Evolutionary conservation across 2,329 filamentous ascomycete species (phyloP), one percentile per base, ranked within the genome.

Genomic region (Diaporthe capsici): DNA sequence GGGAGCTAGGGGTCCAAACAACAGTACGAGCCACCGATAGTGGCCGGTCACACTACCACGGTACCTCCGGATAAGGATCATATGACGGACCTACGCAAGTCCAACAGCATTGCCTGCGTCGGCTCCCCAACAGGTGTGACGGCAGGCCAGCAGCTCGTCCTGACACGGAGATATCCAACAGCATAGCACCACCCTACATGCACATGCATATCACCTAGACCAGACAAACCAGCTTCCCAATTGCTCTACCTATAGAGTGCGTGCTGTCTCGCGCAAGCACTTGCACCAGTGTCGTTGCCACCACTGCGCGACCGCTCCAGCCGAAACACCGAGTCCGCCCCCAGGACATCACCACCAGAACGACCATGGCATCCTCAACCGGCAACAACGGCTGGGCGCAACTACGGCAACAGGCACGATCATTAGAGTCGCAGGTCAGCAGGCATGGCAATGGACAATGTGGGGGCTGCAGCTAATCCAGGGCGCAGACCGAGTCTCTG

Each of bases 321-420:
- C 31, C 58, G 31, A 73, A 63, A 42, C 49, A 42, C 47, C 25
- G 31, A 58, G 28, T 58, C 75, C 47, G 31, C 13, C 47, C 47
- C 44, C 34, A 17, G 51, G 28, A 65, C 22, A 37, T 34, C 58
- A 47, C n/a, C 55, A 42, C 47, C 17, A 73, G 55, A 60, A 82
- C 70, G 63, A 82, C 70, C 78, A 92, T 92, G 90, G 86, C 89
- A 78, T 82, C 88, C 79, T 84, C 87, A 75, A 85, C 87, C 61
- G 87, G 90, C 78, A 91, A 86, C 78, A 88, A 90, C 78, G 93
- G 95, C 86, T 99, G 97, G 97, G 93, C 95, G 82, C 95, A 98
- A 87, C 90, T 98, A 80, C 94, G 97, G 81, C 95, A 98, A 84
- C 96, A 98, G 86, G 95, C 95, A 77, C 91, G 97, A 81, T 91